Evolutionary conservation across 352 stramenopile genomes (phyloP).

Genomic region (Pythium insidiosum): DNA sequence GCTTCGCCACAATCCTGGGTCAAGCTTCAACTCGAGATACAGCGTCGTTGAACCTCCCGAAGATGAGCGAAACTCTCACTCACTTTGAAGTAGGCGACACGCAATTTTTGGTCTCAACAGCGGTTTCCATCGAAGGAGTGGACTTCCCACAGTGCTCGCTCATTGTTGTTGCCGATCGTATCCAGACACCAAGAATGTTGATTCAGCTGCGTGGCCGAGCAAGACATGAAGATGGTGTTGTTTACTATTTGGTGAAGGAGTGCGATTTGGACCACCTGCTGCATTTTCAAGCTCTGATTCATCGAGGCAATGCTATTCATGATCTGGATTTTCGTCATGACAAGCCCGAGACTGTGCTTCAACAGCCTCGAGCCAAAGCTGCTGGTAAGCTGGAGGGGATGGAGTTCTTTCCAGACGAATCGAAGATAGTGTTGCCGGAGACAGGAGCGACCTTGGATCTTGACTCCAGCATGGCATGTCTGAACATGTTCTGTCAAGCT

Average conservation of each 20-base stretch:
- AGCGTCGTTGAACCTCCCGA: slow-evolving; percentile 42
- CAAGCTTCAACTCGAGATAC: slow-evolving; percentile 42
- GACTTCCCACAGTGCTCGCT: slow-evolving; percentile 72
- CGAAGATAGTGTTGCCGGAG: slow-evolving; percentile 27
- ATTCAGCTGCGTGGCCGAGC: slow-evolving; percentile 70
- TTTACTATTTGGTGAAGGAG: slow-evolving; percentile 67
- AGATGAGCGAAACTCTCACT: slow-evolving; percentile 43
- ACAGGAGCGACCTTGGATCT: slow-evolving; percentile 67
- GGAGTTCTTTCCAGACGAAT: slow-evolving; percentile 17
- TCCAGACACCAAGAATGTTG: slow-evolving; percentile 48
- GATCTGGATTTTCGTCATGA: slow-evolving; percentile 54
- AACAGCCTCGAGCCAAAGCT: slow-evolving; percentile 46
- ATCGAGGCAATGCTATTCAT: slow-evolving; percentile 43
- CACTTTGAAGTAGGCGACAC: slow-evolving; percentile 49
- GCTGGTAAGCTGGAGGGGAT: slow-evolving; percentile 25
- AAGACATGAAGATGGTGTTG: slow-evolving; percentile 63
- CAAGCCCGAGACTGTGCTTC: slow-evolving; percentile 46
- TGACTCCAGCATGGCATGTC: slow-evolving; percentile 58
- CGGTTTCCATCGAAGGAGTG: slow-evolving; percentile 69
- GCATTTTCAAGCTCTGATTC: slow-evolving; percentile 37
- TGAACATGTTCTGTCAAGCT: slow-evolving; percentile 78
- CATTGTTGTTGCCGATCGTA: slow-evolving; percentile 50
- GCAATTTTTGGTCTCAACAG: slow-evolving; percentile 64
- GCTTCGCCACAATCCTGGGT: slow-evolving; percentile 62
- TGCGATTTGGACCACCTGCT: slow-evolving; percentile 30